Percentiles rank a stretch among this genome's conserved stretches.
These are phyloP conservation scores for Coprinopsis marcescibilis DNA, from an alignment of 768 basidiomycete genomes.

Conservation along the genomic window DNA sequence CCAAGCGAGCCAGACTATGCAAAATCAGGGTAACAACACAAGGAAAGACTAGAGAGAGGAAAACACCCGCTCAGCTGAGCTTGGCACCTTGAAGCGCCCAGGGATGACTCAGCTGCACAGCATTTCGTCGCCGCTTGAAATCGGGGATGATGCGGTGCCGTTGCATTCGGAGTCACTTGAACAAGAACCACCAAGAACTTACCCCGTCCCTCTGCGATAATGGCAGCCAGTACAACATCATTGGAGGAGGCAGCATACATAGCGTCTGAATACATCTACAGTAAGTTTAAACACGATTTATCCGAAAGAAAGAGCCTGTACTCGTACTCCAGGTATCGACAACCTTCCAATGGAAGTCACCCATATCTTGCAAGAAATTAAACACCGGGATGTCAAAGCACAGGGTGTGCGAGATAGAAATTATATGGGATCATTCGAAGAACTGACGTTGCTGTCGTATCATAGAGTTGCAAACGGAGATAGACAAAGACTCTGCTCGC, in stretches of 20 bases:
- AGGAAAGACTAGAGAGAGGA: no score
- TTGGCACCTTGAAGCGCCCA: no score
- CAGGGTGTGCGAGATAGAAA: slow-evolving; percentile 29
- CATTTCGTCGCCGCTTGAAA: no score
- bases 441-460: slow-evolving; percentile 3
- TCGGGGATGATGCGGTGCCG: no score
- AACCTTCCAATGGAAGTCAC: slow-evolving; percentile 49
- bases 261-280: slow-evolving; percentile 53
- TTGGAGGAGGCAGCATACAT: slow-evolving; percentile 49
- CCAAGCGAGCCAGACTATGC: no score
- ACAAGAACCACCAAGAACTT: no score
- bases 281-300: slow-evolving; percentile 22
- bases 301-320: neutral
- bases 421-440: neutral
- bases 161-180: no score
- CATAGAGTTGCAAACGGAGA: slow-evolving; percentile 45
- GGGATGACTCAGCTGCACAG: no score
- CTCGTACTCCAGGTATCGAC: slow-evolving; percentile 37
- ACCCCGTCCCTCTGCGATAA: neutral
- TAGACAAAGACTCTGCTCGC: slow-evolving; percentile 42
- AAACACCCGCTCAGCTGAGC: no score
- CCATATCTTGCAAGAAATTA: slow-evolving; percentile 49
- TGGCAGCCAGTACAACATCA: slow-evolving; percentile 19
- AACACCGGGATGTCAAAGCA: slow-evolving; percentile 36
- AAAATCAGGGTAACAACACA: no score